Evolutionary conservation across 192 early-diverging fungal species (phyloP).

Genomic region (Tieghemiomyces parasiticus): DNA sequence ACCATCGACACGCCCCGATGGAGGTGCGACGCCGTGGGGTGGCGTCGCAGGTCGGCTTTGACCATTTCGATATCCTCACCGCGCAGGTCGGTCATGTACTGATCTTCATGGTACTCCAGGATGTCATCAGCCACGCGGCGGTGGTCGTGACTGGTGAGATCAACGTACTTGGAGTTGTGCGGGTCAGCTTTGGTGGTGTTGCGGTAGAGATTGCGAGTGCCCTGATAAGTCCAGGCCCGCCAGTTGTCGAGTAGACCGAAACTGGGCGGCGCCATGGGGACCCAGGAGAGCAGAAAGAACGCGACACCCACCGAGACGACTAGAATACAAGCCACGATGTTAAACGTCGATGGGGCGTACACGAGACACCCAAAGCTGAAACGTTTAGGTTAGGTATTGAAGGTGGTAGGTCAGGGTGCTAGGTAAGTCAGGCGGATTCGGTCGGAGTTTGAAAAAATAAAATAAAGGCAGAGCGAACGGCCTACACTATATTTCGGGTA

Average conservation of each 20-base stretch:
- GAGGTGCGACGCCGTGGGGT: neutral
- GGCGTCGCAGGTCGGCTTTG: neutral
- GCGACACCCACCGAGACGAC: conserved; percentile 31
- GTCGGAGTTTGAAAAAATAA: too few relatives aligned
- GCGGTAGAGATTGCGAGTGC: conserved; percentile 14
- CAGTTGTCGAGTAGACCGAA: conserved; percentile 27
- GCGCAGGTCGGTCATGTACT: neutral
- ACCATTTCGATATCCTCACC: conserved; percentile 5
- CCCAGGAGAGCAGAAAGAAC: conserved; percentile 36
- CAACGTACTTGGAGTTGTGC: neutral
- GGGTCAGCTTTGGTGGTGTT: neutral
- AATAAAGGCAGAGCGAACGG: too few relatives aligned
- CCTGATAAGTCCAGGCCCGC: conserved; percentile 20
- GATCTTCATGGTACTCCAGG: conserved; percentile 7
- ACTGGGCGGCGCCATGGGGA: conserved; percentile 22
- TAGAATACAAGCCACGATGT: conserved; percentile 31
- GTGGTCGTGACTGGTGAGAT: neutral
- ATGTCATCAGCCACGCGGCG: neutral
- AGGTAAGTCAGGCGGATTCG: too few relatives aligned
- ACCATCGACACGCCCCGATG: too few relatives aligned
- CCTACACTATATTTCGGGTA: too few relatives aligned
- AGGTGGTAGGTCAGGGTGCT: neutral
- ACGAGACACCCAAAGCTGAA: conserved; percentile 38
- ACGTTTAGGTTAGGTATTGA: neutral
- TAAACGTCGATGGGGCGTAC: conserved; percentile 22